A percentile compares a stretch with the other conserved stretches of the same genome.
Evolutionary conservation across 2,329 filamentous ascomycete genomes (phyloP).

Genomic region (Cladosporium sphaerospermum): DNA sequence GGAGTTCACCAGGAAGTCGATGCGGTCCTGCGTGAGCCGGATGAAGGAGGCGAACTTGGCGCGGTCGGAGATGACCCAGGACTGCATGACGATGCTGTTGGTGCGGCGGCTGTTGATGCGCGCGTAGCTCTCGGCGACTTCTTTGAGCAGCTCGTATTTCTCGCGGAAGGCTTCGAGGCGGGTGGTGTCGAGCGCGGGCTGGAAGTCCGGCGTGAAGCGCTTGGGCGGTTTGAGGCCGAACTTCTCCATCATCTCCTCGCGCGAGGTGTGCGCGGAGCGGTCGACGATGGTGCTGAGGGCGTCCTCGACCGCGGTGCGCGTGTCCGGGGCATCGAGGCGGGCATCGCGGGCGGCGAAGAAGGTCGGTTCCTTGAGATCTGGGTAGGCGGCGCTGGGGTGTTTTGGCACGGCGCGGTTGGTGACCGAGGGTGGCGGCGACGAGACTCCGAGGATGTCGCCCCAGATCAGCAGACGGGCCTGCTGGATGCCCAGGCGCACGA

Average conservation of each 20-base stretch:
- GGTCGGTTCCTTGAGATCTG: slow-evolving; percentile 39
- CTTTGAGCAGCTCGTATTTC: slow-evolving; percentile 37
- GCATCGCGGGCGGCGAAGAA: slow-evolving; percentile 40
- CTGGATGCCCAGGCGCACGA: slow-evolving; percentile 40
- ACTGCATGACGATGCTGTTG: slow-evolving; percentile 26
- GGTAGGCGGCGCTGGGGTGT: slow-evolving; percentile 39
- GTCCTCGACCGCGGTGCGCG: slow-evolving; percentile 34
- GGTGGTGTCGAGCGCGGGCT: slow-evolving; percentile 39
- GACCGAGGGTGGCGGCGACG: slow-evolving; percentile 37
- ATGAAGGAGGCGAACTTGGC: slow-evolving; percentile 38
- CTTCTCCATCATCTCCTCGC: slow-evolving; percentile 41
- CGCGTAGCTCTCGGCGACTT: slow-evolving; percentile 30
- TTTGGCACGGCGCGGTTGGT: slow-evolving; percentile 40
- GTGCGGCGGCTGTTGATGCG: slow-evolving; percentile 28
- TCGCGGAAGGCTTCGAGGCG: slow-evolving; percentile 42
- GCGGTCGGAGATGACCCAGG: slow-evolving; percentile 39
- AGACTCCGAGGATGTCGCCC: slow-evolving; percentile 43
- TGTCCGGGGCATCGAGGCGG: slow-evolving; percentile 35
- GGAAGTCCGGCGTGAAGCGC: slow-evolving; percentile 30
- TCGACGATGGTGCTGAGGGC: slow-evolving; percentile 42
- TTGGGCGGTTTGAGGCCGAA: slow-evolving; percentile 42
- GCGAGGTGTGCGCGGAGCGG: slow-evolving; percentile 32
- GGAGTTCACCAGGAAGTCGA: slow-evolving; percentile 39
- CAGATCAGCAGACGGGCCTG: slow-evolving; percentile 44
- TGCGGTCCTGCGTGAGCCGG: slow-evolving; percentile 35